Conservation (phyloP, 176 grass and related monocot genomes). For the Pharus latifolius region DNA sequence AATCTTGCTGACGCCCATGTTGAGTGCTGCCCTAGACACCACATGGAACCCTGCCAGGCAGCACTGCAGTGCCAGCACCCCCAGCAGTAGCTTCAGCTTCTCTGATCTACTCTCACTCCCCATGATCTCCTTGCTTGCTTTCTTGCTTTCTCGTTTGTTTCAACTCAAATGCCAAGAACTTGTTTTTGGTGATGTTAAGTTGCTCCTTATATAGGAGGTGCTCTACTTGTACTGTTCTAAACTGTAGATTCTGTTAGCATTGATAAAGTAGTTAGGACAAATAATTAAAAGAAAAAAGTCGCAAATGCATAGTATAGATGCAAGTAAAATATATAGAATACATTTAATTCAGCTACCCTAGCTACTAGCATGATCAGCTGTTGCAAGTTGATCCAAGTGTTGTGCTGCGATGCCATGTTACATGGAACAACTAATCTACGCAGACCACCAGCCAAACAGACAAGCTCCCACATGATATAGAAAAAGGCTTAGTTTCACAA, state of each 20-base stretch:
- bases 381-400: not conserved
- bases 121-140: conserved; percentile 13
- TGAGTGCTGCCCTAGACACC: conserved; percentile 54
- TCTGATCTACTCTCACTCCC: conserved; percentile 12
- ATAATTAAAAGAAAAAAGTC: not conserved
- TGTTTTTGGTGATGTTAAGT: not conserved
- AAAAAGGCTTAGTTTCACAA: not conserved
- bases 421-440: too few species aligned
- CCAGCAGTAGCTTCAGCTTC: conserved; percentile 58
- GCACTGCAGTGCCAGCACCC: conserved; percentile 42
- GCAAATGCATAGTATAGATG: not conserved
- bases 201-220: not conserved
- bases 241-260: not conserved
- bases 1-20: conserved; percentile 56
- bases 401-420: not conserved
- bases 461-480: not conserved
- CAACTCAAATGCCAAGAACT: not conserved
- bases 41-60: conserved; percentile 67
- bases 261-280: not conserved
- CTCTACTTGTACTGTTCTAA: not conserved
- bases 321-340: not conserved
- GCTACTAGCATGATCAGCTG: not conserved
- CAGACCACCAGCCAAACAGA: not conserved
- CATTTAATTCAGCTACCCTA: not conserved
- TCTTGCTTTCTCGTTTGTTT: not conserved